These are phyloP conservation scores for Neoscytalidium dimidiatum DNA, from an alignment of 2,329 filamentous ascomycete genomes.

Conservation along the genomic window DNA sequence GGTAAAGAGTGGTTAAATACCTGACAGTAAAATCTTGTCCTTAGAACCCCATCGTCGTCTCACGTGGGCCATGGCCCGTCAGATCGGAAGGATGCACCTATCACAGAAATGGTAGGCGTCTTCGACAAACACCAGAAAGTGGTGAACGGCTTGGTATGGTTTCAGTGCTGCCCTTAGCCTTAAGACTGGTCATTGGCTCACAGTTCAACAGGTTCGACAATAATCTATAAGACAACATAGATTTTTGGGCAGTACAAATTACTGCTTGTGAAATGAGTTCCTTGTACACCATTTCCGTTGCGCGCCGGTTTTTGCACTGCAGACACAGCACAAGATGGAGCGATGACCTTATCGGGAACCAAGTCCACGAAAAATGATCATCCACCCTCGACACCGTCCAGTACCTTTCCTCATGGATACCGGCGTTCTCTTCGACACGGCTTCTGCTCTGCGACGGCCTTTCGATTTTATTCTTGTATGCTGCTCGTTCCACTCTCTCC, in stretches of 20 bases:
- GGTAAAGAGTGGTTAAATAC: slow-evolving; percentile 42
- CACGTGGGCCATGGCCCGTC: background rate
- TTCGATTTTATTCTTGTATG: background rate
- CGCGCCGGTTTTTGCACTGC: background rate
- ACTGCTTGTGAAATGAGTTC: too few relatives aligned
- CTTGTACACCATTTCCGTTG: background rate
- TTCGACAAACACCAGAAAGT: slow-evolving; percentile 1
- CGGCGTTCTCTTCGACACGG: background rate
- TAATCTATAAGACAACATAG: background rate
- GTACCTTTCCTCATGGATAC: background rate
- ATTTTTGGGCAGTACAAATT: background rate
- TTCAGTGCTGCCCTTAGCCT: background rate
- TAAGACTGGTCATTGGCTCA: background rate
- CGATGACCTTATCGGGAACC: background rate
- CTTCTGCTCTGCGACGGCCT: background rate
- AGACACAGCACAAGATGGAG: background rate
- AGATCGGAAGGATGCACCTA: background rate
- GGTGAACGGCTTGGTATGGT: background rate
- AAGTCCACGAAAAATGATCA: background rate
- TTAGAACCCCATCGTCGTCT: background rate
- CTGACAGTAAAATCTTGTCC: background rate
- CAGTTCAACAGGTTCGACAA: background rate
- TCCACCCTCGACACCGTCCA: background rate
- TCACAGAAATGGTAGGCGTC: slow-evolving; percentile 4
- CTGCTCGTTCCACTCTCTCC: background rate